Evolutionary conservation across 2,329 filamentous ascomycete genomes (phyloP), one percentile per base, ranked within the genome.

Genomic region (Zymoseptoria passerinii): DNA sequence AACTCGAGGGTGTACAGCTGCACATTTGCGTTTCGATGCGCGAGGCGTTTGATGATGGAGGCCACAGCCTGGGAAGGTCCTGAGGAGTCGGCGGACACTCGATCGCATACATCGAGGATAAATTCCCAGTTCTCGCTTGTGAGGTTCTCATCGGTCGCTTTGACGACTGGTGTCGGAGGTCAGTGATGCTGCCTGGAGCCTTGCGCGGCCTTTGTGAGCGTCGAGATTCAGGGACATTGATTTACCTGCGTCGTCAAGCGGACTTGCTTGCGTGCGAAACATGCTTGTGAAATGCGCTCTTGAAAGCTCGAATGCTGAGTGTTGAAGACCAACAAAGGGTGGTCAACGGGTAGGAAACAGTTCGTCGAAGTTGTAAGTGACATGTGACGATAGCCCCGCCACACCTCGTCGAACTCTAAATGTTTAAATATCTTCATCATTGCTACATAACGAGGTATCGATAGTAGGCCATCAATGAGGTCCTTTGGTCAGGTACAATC

Each of bases 71-170:
- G 67, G 18, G 65, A 58, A 10, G 72, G 71, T 8, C 72, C 72
- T 6, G 68, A 65, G 20, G 70, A 60, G 8, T 70, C 68, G 58
- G 68, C 69, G 16, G 67, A 66, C 29, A 74, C 72, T 29, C 68
- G 68, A 59, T 74, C 72, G 68, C 72, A 74, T 50, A 74, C 72
- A 60, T 74, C 72, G 67, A 87, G 76, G 66, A 87, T 86, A 65
- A 80, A 86, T 72, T 88, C 86, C 86, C 86, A 89, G 72, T 88
- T 88, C 75, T 83, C 81, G 61, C 76, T 95, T 83, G 92, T 97
- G 68, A 97, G 83, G 76, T 96, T 99, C 81, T 99, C 94, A 76
- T 99, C 94, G 58, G 94, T 99, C 71, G 94, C 92, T 77, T 88
- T 88, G 70, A 84, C 86, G 87, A 69, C 50, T 52, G 23, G 23